Evolutionary conservation across 148 eudicot species (phyloP), one percentile per base, ranked within the genome.

Genomic region (Vaccinium vitisidaea): DNA sequence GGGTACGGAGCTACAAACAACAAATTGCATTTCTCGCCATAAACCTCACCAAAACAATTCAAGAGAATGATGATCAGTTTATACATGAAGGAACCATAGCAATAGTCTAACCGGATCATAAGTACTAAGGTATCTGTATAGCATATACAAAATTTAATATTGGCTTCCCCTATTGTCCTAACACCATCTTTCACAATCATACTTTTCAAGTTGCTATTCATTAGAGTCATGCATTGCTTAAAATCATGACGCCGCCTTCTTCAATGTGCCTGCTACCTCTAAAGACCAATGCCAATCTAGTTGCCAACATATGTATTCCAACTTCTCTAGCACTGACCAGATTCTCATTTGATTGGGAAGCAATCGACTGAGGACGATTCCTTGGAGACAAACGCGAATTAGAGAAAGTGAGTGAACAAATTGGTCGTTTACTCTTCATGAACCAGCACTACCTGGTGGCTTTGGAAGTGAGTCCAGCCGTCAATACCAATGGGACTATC

Each of bases 1-100:
- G 48, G 74, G 54, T 61, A 63, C 10, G 39, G 80, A 84, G 55
- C 19, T 32, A 85, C 4, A 36, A 81, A 74, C 43, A 59, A 32
- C 32, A 36, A 67, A 14, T 7, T 69, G 13, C n/a, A 12, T 83
- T 39, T 16, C 21, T 12, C 56, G 10, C 39, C 61, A 86, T 23
- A 15, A 77, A 54, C 4, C 48, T 1, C 63, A 46, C 19, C 56
- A 69, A 18, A 63, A 50, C 36, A 49, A 63, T 15, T 30, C 32
- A 48, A 55, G 13, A 23, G 19, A n/a, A 46, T 61, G 53, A 46
- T 46, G 55, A 81, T 81, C 39, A 11, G 23, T 39, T 69, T 27
- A 69, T 69, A 13, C 74, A 53, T 54, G 59, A 36, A 65, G 48
- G 27, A 75, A 16, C 71, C 71, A 10, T 65, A 27, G 9, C 32